These are phyloP conservation scores for Turnera subulata DNA, from an alignment of 345 rosid species.

Conservation along the genomic window DNA sequence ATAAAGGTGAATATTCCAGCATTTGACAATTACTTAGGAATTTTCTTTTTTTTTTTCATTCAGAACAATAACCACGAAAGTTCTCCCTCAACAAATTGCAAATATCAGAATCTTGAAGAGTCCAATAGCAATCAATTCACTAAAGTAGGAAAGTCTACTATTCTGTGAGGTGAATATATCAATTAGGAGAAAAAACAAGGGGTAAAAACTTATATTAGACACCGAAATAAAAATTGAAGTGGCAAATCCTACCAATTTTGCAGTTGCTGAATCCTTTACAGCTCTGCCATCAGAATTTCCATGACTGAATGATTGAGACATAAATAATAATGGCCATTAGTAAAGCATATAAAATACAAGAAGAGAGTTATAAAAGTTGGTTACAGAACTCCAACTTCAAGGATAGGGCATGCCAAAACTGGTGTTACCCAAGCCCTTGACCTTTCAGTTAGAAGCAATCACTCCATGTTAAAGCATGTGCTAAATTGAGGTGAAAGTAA, in stretches of 20 bases:
- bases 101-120: too few relatives aligned
- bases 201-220: too few relatives aligned
- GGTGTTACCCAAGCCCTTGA: constrained; percentile 32
- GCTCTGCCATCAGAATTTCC: constrained; percentile 43
- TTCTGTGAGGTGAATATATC: too few relatives aligned
- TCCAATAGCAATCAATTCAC: too few relatives aligned
- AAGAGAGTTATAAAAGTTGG: constrained; percentile 13
- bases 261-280: constrained; percentile 31
- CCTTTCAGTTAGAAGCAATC: constrained; percentile 27
- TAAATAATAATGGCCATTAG: constrained; percentile 12
- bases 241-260: constrained; percentile 42
- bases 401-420: constrained; percentile 32
- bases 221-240: constrained; percentile 6
- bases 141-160: too few relatives aligned
- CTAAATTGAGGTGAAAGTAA: constrained; percentile 33
- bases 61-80: too few relatives aligned
- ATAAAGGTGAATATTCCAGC: too few relatives aligned
- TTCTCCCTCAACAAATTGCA: too few relatives aligned
- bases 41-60: too few relatives aligned
- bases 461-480: constrained; percentile 23
- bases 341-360: neutral
- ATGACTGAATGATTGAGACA: constrained; percentile 38
- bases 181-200: too few relatives aligned
- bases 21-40: too few relatives aligned
- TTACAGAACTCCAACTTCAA: constrained; percentile 24